These are phyloP conservation scores for Cladosporium sp. DNA, from an alignment of 2,329 filamentous ascomycete species.

Conservation along the genomic window DNA sequence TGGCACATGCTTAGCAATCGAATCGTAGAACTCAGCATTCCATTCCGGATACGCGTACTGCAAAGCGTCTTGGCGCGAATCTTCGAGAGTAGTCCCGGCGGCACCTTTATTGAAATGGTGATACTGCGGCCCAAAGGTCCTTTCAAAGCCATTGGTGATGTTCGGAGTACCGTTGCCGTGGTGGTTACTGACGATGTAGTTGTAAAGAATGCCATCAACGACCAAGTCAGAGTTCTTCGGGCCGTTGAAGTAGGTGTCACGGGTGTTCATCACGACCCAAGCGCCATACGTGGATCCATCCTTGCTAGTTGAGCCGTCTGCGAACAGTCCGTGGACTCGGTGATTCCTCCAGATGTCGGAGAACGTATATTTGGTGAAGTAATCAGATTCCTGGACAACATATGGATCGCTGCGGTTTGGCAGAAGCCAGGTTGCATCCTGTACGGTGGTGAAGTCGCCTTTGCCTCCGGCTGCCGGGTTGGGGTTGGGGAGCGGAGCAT, in stretches of 20 bases:
- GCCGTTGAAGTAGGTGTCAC: conserved; percentile 64
- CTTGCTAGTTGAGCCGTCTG: conserved; percentile 53
- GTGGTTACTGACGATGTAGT: conserved; percentile 65
- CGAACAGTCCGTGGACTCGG: conserved; percentile 58
- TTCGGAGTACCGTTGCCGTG: conserved; percentile 65
- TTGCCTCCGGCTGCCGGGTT: conserved; percentile 47
- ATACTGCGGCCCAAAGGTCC: conserved; percentile 66
- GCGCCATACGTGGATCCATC: conserved; percentile 59
- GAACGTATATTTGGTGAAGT: conserved; percentile 69
- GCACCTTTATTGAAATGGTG: conserved; percentile 64
- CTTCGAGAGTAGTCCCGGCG: conserved; percentile 48
- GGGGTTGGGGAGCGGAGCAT: conserved; percentile 54
- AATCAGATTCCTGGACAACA: conserved; percentile 58
- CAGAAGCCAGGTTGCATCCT: conserved; percentile 66
- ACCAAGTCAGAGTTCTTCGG: conserved; percentile 64
- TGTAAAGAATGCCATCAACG: conserved; percentile 67
- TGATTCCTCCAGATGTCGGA: conserved; percentile 61
- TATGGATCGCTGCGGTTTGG: conserved; percentile 58
- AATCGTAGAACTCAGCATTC: conserved; percentile 65
- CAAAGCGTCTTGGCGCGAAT: conserved; percentile 57
- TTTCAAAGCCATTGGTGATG: conserved; percentile 65
- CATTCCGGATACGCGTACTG: conserved; percentile 55
- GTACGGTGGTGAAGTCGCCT: conserved; percentile 47
- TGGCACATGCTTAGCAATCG: conserved; percentile 60
- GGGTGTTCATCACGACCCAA: conserved; percentile 67